phyloP scores from a whole-genome alignment of 208 protist genomes.

The Crithidia brevicula region DNA sequence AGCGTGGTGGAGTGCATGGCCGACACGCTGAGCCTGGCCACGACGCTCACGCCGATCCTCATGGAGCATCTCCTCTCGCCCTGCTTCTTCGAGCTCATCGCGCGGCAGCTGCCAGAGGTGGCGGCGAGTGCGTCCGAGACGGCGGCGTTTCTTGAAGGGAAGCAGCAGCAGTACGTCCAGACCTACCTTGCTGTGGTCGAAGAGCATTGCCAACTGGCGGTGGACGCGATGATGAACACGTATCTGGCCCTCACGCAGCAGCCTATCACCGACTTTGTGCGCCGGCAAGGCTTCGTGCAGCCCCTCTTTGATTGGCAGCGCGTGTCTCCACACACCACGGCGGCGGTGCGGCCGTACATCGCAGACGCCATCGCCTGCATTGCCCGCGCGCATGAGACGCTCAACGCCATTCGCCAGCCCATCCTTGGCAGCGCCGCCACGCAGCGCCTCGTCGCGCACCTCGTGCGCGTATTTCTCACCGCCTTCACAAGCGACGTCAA shows the following conservation, averaged over 20 bases:
- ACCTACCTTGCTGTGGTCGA: constrained; percentile 64
- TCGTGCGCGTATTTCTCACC: constrained; percentile 68
- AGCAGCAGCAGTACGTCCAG: constrained; percentile 50
- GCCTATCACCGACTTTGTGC: constrained; percentile 72
- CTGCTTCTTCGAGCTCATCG: constrained; percentile 71
- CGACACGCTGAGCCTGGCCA: constrained; percentile 76
- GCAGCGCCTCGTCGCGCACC: constrained; percentile 74
- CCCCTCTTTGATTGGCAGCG: constrained; percentile 89
- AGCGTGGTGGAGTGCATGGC: constrained; percentile 84
- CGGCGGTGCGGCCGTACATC: constrained; percentile 83
- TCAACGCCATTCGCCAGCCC: constrained; percentile 78
- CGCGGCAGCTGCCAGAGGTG: constrained; percentile 38
- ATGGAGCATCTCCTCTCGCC: constrained; percentile 70
- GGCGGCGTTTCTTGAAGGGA: constrained; percentile 22
- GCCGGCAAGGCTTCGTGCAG: constrained; percentile 57
- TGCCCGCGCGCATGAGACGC: constrained; percentile 67
- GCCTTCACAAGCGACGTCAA: constrained; percentile 71
- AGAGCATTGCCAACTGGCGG: constrained; percentile 84
- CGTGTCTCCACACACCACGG: constrained; percentile 52
- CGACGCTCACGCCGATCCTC: constrained; percentile 66
- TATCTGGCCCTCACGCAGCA: constrained; percentile 72
- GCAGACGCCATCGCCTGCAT: constrained; percentile 71
- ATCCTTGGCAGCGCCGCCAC: constrained; percentile 72
- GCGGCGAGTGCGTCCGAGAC: constrained; percentile 24
- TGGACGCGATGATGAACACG: constrained; percentile 84